Base-by-base conservation (phyloP, 1,139 yeast genomes). In the Candida sp. region DNA sequence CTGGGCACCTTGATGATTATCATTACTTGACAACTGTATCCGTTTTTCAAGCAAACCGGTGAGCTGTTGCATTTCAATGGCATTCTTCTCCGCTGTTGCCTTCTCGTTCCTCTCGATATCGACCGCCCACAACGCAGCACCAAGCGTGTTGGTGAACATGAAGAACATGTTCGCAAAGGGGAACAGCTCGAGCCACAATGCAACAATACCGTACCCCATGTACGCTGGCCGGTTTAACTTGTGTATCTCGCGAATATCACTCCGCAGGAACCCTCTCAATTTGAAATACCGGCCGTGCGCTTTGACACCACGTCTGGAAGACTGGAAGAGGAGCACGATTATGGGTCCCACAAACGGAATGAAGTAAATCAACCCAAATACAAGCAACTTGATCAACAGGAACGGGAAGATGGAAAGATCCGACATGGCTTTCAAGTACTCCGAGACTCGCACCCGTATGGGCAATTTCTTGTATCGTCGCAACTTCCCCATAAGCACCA, bases 121-220 rank as follows among this genome's bases (percentile, higher is more conserved):
- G 9, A 72, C 73, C 0, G 79, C 90, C 94, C 94, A 88, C 38
- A 88, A 68, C 0, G 93, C 92, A 3, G 90, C 90, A 2, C 91
- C 94, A 3, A 83, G 72, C 5, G 83, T 80, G 63, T 86, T 84
- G 8, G 94, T 85, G 61, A 86, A 87, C 58, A 81, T 73, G 61
- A 88, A 86, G 43, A 85, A 70, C 17, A 85, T 68, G 32, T 86
- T 86, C 0, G 85, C 49, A 23, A 86, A 56, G 1, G 96, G 96
- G 9, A 86, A 70, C 52, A 79, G 67, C 60, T 87, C 93, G 26
- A 88, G 68, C 3, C 80, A 58, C 27, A 83, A 77, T 0, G 90
- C 83, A 7, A 79, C 70, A 8, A 86, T 57, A 0, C 96, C 96
- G 63, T 85, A 88, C 5, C 74, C 78, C 54, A 69, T 60, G 54